Evolutionary conservation across 345 rosid genomes (phyloP), one percentile per base, ranked within the genome.

Genomic region (Syzygium aromaticum): DNA sequence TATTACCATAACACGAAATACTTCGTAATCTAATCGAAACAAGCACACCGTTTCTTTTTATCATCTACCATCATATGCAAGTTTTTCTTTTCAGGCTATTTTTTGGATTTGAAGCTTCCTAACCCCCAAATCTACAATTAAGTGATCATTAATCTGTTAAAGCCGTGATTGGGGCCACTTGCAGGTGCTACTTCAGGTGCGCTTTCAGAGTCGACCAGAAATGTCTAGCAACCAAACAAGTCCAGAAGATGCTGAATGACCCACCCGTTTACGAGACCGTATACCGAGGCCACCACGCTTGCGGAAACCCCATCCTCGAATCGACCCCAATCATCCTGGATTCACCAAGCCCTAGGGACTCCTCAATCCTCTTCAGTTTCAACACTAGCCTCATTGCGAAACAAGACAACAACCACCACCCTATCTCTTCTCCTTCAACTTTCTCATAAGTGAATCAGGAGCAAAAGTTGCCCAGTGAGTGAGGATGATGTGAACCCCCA

Each of bases 171-270:
- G 46, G 84, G 14, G 51, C 15, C 59, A 54, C 59, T 30, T 38
- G 56, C 89, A 92, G 94, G 90, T 88, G 88, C 86, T 93, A 94
- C 86, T 94, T 80, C 83, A 90, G 94, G 83, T 94, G 95, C 86
- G 93, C 92, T 1, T 90, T 92, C 92, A 91, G 88, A 85, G 4
- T n/a, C 54, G 95, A 93, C 40, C 91, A 91, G 86, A 86, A 91
- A 46, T 94, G 95, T 84, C 90, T 84, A 89, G 95, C 95, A 30
- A 92, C 90, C 52, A 94, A 93, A 77, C 94, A 92, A n/a, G 92
- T 94, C 57, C 94, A 94, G 51, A 89, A 53, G 92, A 85, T 90
- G 54, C 88, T 87, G 78, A 52, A 88, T 21, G 84, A 88, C 52
- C 94, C 95, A 51, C 88, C 93, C 30, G 49, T 86, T 30, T 94